These are phyloP conservation scores for Ensete glaucum DNA, from an alignment of 176 grass and related monocot genomes.

Conservation along the genomic window DNA sequence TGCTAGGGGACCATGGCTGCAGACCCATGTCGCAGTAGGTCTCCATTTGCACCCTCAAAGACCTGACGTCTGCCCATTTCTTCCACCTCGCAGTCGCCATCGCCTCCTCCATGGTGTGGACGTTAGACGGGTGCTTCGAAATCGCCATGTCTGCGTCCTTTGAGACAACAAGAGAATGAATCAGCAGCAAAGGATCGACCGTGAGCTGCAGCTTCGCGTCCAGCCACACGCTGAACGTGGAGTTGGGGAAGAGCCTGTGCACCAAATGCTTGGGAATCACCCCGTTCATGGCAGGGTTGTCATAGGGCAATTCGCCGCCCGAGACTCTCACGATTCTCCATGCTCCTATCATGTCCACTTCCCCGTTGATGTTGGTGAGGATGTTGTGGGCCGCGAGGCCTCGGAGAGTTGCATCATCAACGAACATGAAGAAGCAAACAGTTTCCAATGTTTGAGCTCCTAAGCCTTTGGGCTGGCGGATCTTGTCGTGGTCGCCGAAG, in stretches of 20 bases:
- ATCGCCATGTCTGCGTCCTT: slow-evolving; percentile 48
- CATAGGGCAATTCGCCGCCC: slow-evolving; percentile 45
- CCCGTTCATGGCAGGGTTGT: slow-evolving; percentile 75
- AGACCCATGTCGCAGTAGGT: slow-evolving; percentile 64
- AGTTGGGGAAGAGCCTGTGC: slow-evolving; percentile 81
- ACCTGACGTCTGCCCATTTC: slow-evolving; percentile 56
- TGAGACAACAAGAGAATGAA: slow-evolving; percentile 48
- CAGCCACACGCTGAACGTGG: slow-evolving; percentile 73
- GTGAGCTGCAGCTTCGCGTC: slow-evolving; percentile 93
- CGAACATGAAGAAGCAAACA: slow-evolving; percentile 87
- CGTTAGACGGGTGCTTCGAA: slow-evolving; percentile 66
- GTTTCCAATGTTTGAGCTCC: slow-evolving; percentile 35
- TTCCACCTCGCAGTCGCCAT: slow-evolving; percentile 79
- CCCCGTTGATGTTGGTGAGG: slow-evolving; percentile 8
- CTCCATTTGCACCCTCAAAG: slow-evolving; percentile 80
- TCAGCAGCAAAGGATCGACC: slow-evolving; percentile 67
- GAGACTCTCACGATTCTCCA: slow-evolving; percentile 46
- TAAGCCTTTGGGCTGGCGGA: slow-evolving; percentile 68
- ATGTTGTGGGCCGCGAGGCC: slow-evolving; percentile 38
- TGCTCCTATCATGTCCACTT: slow-evolving; percentile 27
- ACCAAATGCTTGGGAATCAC: slow-evolving; percentile 70
- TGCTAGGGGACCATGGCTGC: slow-evolving; percentile 71
- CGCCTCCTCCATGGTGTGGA: slow-evolving; percentile 86
- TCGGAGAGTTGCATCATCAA: slow-evolving; percentile 40
- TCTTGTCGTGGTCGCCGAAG: slow-evolving; percentile 77